Evolutionary conservation across 2,329 filamentous ascomycete species (phyloP).

Genomic region (Penicillium sp.): DNA sequence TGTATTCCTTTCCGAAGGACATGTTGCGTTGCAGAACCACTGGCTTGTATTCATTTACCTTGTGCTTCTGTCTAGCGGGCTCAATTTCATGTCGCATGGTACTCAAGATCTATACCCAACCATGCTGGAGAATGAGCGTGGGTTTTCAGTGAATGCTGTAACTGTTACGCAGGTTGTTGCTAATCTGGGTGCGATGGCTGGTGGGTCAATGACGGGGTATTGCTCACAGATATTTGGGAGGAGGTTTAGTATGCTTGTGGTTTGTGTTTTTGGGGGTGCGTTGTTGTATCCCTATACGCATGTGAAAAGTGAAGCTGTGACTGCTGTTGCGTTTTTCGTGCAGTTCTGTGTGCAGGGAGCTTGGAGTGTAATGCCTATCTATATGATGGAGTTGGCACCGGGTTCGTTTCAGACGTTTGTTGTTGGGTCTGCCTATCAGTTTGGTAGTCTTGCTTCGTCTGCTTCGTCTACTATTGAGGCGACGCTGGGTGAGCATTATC

Average conservation of each 20-base stretch:
- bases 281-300: constrained; percentile 33
- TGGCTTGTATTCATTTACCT: constrained; percentile 42
- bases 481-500: constrained; percentile 44
- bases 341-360: constrained; percentile 42
- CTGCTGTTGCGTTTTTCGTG: constrained; percentile 37
- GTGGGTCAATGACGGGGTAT: constrained; percentile 38
- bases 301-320: constrained; percentile 25
- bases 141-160: constrained; percentile 27
- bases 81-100: constrained; percentile 39
- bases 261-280: constrained; percentile 35
- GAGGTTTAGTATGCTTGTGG: constrained; percentile 35
- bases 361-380: constrained; percentile 43
- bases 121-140: constrained; percentile 40
- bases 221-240: constrained; percentile 38
- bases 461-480: constrained; percentile 47
- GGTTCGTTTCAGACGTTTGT: constrained; percentile 34
- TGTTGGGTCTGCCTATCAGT: constrained; percentile 40
- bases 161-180: constrained; percentile 38
- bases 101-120: constrained; percentile 45
- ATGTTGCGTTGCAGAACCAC: constrained; percentile 26
- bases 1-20: constrained; percentile 12
- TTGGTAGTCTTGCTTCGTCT: constrained; percentile 42
- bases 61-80: constrained; percentile 37
- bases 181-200: constrained; percentile 37
- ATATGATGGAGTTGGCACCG: constrained; percentile 39